Evolutionary conservation across 1,284 basidiomycete species (phyloP).

Genomic region (Papiliotrema laurentii): DNA sequence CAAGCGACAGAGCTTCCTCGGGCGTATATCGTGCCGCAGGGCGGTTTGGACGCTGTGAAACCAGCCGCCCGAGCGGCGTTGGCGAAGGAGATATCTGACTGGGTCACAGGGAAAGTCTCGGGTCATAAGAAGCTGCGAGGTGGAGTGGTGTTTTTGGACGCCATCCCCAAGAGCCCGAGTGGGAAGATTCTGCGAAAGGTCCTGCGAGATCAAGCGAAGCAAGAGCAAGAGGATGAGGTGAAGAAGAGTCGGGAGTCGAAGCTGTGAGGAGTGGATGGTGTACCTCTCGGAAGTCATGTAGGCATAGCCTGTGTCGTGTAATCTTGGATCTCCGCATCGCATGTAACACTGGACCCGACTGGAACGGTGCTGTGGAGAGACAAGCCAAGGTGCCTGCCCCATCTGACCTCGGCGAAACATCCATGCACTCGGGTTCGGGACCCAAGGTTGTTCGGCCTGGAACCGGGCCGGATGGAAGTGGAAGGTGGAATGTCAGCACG

Average conservation of each 20-base stretch:
- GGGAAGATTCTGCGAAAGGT: conserved; percentile 45
- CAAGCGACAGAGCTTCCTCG: conserved; percentile 74
- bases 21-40: conserved; percentile 62
- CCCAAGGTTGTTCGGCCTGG: too few species aligned
- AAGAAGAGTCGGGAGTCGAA: not conserved
- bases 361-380: too few species aligned
- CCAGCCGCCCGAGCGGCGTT: conserved; percentile 45
- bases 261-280: not conserved
- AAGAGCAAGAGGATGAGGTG: conserved; percentile 22
- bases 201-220: conserved; percentile 28
- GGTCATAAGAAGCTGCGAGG: conserved; percentile 51
- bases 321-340: too few species aligned
- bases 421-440: too few species aligned
- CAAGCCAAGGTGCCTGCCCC: too few species aligned
- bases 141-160: conserved; percentile 49
- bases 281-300: not conserved
- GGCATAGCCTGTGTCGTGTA: not conserved
- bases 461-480: too few species aligned
- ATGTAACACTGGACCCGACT: too few species aligned
- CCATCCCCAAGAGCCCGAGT: conserved; percentile 50
- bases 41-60: conserved; percentile 40
- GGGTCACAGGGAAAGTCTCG: conserved; percentile 58
- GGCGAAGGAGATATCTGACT: conserved; percentile 55
- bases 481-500: too few species aligned
- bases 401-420: too few species aligned